These are phyloP conservation scores for Coemansia sp. DNA, from an alignment of 192 early-diverging fungal species.

Conservation along the genomic window DNA sequence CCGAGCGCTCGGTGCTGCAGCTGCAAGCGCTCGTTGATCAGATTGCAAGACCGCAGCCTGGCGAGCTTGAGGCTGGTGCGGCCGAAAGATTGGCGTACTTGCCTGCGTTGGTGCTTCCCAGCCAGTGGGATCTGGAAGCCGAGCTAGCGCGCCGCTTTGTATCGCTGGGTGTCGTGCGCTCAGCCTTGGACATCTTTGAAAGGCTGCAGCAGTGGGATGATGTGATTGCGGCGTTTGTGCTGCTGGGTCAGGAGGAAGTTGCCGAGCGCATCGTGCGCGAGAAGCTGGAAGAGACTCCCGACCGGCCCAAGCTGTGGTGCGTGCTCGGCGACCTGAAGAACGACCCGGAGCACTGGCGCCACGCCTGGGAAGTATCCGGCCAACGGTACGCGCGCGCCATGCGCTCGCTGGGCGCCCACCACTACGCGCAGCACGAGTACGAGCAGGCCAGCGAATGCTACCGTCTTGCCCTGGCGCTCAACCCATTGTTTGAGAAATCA, in stretches of 20 bases:
- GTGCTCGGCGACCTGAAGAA: constrained; percentile 83
- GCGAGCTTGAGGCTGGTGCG: constrained; percentile 29
- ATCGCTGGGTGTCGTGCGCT: constrained; percentile 80
- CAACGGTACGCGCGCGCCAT: constrained; percentile 86
- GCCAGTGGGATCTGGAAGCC: constrained; percentile 95
- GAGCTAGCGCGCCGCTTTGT: constrained; percentile 86
- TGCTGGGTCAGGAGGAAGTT: constrained; percentile 81
- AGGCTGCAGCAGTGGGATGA: constrained; percentile 97
- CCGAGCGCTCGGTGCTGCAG: constrained; percentile 86
- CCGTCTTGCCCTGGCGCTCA: constrained; percentile 79
- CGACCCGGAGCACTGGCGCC: constrained; percentile 73
- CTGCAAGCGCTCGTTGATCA: constrained; percentile 98
- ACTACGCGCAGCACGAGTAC: constrained; percentile 68
- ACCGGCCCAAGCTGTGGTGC: constrained; percentile 83
- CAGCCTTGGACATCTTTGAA: constrained; percentile 92
- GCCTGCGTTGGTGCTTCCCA: constrained; percentile 75
- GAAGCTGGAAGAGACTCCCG: constrained; percentile 61
- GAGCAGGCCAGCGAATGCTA: constrained; percentile 69
- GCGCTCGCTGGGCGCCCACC: constrained; percentile 85
- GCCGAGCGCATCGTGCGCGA: constrained; percentile 78
- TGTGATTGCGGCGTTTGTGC: constrained; percentile 79
- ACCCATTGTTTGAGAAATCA: constrained; percentile 91
- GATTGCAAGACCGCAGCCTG: constrained; percentile 54
- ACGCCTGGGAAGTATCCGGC: constrained; percentile 88
- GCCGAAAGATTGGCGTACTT: constrained; percentile 80